phyloP scores from a whole-genome alignment of 108 stramenopile genomes.

The Chaetoceros muelleri region DNA sequence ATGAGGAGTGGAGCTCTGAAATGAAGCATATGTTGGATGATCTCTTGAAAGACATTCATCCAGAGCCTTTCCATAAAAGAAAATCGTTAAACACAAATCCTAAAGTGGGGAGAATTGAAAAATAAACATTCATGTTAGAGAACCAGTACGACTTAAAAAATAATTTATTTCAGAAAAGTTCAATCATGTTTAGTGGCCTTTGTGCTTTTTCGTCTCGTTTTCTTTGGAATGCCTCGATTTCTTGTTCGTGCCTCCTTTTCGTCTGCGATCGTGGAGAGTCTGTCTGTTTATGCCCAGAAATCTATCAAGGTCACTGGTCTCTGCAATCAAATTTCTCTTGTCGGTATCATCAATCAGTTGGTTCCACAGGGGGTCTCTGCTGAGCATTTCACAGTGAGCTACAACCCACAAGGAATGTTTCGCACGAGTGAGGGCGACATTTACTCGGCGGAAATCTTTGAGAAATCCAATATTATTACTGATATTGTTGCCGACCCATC shows the following conservation, averaged over 20 bases:
- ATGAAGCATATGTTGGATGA: constrained; percentile 14
- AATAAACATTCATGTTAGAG: too few relatives aligned
- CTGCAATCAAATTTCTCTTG: not conserved
- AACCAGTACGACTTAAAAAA: too few relatives aligned
- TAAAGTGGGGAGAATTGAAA: too few relatives aligned
- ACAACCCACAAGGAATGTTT: constrained; percentile 36
- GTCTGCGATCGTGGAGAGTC: too few relatives aligned
- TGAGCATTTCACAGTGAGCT: constrained; percentile 28
- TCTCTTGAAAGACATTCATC: constrained; percentile 6
- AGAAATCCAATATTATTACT: constrained; percentile 31
- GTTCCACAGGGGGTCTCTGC: constrained; percentile 16
- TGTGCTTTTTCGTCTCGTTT: too few relatives aligned
- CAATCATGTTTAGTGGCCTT: too few relatives aligned
- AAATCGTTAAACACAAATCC: not conserved
- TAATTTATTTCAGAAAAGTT: too few relatives aligned
- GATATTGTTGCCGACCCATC: not conserved
- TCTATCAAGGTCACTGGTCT: not conserved
- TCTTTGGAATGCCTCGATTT: too few relatives aligned
- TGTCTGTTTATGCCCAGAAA: too few relatives aligned
- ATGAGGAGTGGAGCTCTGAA: constrained; percentile 26
- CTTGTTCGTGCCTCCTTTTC: too few relatives aligned
- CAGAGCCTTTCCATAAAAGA: not conserved
- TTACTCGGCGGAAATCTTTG: constrained; percentile 34
- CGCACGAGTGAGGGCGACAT: constrained; percentile 53
- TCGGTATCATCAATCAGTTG: constrained; percentile 16